A percentile compares a stretch with the other conserved stretches of the same genome.
Evolutionary conservation across 2,329 filamentous ascomycete genomes (phyloP).

Genomic region (Venturia asperata): DNA sequence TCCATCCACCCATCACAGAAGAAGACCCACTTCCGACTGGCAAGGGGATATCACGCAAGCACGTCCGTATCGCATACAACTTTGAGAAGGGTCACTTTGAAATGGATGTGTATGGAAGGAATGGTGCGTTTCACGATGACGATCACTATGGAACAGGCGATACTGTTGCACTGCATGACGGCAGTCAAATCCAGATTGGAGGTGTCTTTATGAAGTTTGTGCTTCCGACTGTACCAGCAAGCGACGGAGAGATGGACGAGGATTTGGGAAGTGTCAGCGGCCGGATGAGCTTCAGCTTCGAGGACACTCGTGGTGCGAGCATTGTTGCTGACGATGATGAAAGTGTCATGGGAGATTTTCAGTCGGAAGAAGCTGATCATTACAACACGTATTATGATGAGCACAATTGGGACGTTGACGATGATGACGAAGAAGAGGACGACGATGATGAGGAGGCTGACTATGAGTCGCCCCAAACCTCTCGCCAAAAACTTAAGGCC

Average conservation of each 20-base stretch:
- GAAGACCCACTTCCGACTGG: constrained; percentile 40
- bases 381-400: constrained; percentile 22
- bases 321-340: constrained; percentile 36
- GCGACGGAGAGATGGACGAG: constrained; percentile 38
- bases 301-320: constrained; percentile 52
- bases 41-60: constrained; percentile 66
- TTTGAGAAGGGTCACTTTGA: constrained; percentile 57
- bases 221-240: constrained; percentile 56
- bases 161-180: constrained; percentile 53
- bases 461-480: constrained; percentile 24
- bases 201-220: constrained; percentile 61
- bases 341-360: constrained; percentile 5
- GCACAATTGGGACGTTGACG: constrained; percentile 22
- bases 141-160: constrained; percentile 48
- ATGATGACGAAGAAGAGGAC: constrained; percentile 37
- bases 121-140: constrained; percentile 64
- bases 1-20: constrained; percentile 57
- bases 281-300: constrained; percentile 68
- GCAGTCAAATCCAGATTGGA: constrained; percentile 64
- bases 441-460: constrained; percentile 27
- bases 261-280: constrained; percentile 46
- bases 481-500: constrained; percentile 11
- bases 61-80: constrained; percentile 67
- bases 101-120: constrained; percentile 54
- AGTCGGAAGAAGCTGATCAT: constrained; percentile 9